Evolutionary conservation across 495 filamentous ascomycete species (phyloP), one percentile per base, ranked within the genome.

Genomic region (Penicillium tannophilum): DNA sequence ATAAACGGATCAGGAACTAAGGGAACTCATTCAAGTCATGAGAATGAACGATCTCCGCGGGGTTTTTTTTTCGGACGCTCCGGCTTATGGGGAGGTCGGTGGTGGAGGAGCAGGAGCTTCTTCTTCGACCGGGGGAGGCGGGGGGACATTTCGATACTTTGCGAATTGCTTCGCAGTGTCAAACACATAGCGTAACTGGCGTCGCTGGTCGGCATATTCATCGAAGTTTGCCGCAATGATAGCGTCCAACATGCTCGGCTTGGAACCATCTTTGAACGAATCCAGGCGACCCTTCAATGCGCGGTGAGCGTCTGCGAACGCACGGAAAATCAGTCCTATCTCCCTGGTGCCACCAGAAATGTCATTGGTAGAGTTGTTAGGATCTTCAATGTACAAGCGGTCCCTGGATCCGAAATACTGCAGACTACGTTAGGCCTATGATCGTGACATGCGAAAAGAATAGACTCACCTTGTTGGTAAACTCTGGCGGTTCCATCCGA

Each of bases 351-450:
- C 91, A 12, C 90, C 89, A 2, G 93, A 84, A 14, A 98, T 92
- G 62, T 98, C 92, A 65, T 97, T 97, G 16, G 76, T 73, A 0
- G 81, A 72, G 52, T 88, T 87, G 67, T 98, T 96, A 0, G 94
- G 94, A 68, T 98, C 95, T 53, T 93, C 85, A 59, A 98, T 95
- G 3, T 82, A 86, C 7, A 97, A 76, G 20, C 82, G 78, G 49
- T 79, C 71, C 28, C 77, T 70, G 52, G 79, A 77, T n/a, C 54
- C 65, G 8, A 67, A 67, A 3, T 30, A 23, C 61, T 36, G 45
- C 2, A 24, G 24, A 35, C 17, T 20, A 24, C 46, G 16, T 26
- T 14, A 16, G 14, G 16, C 23, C 19, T 42, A 36, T 19, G 4
- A 24, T 30, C 17, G 4, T 9, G 12, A 33, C 3, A 33, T 2